A percentile compares a stretch with the other conserved stretches of the same genome.
phyloP scores from a whole-genome alignment of 2,329 filamentous ascomycete genomes.

The Colletotrichum sp. region DNA sequence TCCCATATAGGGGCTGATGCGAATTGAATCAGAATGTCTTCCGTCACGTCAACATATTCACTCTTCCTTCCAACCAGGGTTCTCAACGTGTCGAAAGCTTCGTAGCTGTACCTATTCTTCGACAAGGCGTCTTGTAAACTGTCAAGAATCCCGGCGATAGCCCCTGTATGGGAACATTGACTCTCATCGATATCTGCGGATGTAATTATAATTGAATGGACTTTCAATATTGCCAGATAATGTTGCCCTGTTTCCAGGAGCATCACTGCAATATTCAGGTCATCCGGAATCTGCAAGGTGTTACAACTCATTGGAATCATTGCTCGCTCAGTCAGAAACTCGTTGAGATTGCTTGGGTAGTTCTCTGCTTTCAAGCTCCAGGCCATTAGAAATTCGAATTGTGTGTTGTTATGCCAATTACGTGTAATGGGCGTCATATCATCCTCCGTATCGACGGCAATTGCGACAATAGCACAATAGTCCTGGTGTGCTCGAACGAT shows the following conservation, averaged over 20 bases:
- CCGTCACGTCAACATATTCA: no score
- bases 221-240: rapidly evolving
- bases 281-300: rapidly evolving
- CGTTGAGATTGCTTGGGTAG: rapidly evolving
- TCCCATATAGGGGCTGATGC: no score
- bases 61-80: no score
- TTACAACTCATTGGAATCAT: rapidly evolving
- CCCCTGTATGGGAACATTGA: no score
- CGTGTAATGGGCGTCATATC: rapidly evolving
- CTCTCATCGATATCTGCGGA: rapidly evolving
- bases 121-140: no score
- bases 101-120: no score
- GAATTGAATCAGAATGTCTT: no score
- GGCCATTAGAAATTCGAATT: rapidly evolving
- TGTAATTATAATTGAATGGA: rapidly evolving
- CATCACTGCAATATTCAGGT: rapidly evolving
- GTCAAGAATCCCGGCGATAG: no score
- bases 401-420: rapidly evolving
- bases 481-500: background rate
- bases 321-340: rapidly evolving
- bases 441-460: rapidly evolving
- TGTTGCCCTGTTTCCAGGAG: rapidly evolving
- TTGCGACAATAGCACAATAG: background rate
- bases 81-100: no score
- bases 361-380: background rate